Base-by-base conservation (phyloP, 1,284 basidiomycete species). In the Boletus mariae region DNA sequence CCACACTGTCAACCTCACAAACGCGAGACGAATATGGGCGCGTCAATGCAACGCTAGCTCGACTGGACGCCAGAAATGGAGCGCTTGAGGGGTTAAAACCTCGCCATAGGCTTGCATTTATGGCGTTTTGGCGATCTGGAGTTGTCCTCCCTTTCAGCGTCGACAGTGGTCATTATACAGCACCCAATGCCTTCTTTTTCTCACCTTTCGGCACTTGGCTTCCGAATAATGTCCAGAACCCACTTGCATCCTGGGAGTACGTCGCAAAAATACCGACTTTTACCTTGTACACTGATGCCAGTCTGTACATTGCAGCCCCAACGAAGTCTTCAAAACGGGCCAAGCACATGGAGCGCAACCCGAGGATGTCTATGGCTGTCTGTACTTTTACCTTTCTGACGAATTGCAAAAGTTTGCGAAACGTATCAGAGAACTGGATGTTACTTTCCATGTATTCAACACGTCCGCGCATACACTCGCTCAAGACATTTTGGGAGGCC, bases 131-230 rank as follows among this genome's bases (percentile, higher is more conserved):
- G 53, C 61, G 65, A 44, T 72, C 67, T 61, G 75, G 76, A 0
- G 57, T 76, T 48, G 58, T 79, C 23, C 65, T 78, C 9, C 77
- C 77, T 9, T 76, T 75, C 44, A 74, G 75, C 13, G 71, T 69
- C 5, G 32, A 45, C 4, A 69, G 62, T 17, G 65, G 63, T 10
- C 69, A 72, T 47, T 69, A 75, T 56, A 70, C 65, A 32, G 29
- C 28, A 9, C 69, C 75, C 1, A 79, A 79, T 49, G 32, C 55
- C 2, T 72, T 68, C 23, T 54, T 77, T 0, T 76, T 77, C 56
- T 68, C 68, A 0, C 55, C 55, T 1, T 37, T 60, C 8, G 69
- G 71, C 0, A 34, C 59, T 23, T 74, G 71, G 68, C 53, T 70
- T 31, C 60, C 67, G 44, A 59, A 58, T 13, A 66, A 71, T 37